Evolutionary conservation across 164 flowering plant genomes (phyloP), one percentile per base, ranked within the genome.

Genomic region (Dillenia turbinata): DNA sequence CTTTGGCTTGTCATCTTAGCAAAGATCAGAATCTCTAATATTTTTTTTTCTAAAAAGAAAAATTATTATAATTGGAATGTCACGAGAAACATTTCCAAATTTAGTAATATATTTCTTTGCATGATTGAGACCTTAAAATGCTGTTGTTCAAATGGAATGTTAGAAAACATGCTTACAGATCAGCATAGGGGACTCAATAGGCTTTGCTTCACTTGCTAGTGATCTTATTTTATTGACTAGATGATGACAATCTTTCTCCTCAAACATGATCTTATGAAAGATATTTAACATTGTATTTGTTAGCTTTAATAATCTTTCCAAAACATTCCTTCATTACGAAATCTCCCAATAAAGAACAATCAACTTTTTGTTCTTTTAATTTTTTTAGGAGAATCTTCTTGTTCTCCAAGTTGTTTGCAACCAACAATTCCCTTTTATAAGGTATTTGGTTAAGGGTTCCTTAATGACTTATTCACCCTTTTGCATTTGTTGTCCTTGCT

Each of bases 371-470:
- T 26, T 26, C 40, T 26, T 26, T 26, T 26, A 26, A 5, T 2
- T 73, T 57, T 56, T 26, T 26, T 26, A 2, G 40, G 40, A 33
- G 40, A 33, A 69, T 72, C 71, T 60, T 74, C 75, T 60, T 56
- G 33, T n/a, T 47, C 75, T 77, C 83, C 80, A 56, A 70, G 70
- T 65, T 74, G 69, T 53, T 79, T 33, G 80, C 72, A 73, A 76
- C 78, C 59, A 61, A 68, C 62, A 49, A 57, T 19, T 19, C 43
- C 17, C 57, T 51, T 48, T 5, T 33, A 33, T 33, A 33, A 33
- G 40, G 40, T 33, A 4, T 5, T 4, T 33, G 40, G 6, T 33
- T 33, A 33, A 33, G 40, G 40, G 6, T 33, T 33, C 40, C 40
- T 5, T 33, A 33, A 33, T 33, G 40, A 33, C 40, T 33, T 33